Evolutionary conservation across 495 filamentous ascomycete species (phyloP).

Genomic region (Aspergillus egyptiacus): DNA sequence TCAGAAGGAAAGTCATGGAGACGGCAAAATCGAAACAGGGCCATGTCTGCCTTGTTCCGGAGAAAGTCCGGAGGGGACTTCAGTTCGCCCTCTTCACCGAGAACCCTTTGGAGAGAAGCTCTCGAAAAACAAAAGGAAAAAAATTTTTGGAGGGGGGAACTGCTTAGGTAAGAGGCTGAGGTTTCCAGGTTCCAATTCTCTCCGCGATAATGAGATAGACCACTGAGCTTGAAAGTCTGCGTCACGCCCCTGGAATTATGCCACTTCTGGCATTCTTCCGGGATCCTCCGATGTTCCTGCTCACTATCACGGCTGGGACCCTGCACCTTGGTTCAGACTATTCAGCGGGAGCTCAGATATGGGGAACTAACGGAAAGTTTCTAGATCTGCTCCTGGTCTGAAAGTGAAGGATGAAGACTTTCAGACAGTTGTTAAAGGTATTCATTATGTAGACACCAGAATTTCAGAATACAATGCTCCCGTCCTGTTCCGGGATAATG

Average conservation of each 20-base stretch:
- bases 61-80: not conserved
- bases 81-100: conserved; percentile 15
- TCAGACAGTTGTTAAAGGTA: too few species aligned
- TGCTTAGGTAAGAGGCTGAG: not conserved
- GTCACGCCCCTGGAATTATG: conserved; percentile 1
- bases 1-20: not conserved
- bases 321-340: not conserved
- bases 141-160: too few species aligned
- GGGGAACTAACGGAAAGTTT: conserved; percentile 2
- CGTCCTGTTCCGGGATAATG: too few species aligned
- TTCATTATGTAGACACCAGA: too few species aligned
- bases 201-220: conserved; percentile 16
- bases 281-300: conserved; percentile 17
- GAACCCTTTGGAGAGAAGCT: conserved; percentile 15
- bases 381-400: not conserved
- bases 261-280: conserved; percentile 18
- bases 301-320: too few species aligned
- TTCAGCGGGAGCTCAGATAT: not conserved
- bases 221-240: conserved; percentile 6
- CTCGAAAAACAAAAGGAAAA: too few species aligned
- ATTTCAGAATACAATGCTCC: not conserved
- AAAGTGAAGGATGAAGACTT: too few species aligned
- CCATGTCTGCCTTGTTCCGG: not conserved
- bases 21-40: too few species aligned
- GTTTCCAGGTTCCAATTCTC: conserved; percentile 6